Percentiles rank a stretch among this genome's conserved stretches.
These are phyloP conservation scores for Obelidium mucronatum DNA, from an alignment of 192 early-diverging fungal genomes.

Conservation along the genomic window DNA sequence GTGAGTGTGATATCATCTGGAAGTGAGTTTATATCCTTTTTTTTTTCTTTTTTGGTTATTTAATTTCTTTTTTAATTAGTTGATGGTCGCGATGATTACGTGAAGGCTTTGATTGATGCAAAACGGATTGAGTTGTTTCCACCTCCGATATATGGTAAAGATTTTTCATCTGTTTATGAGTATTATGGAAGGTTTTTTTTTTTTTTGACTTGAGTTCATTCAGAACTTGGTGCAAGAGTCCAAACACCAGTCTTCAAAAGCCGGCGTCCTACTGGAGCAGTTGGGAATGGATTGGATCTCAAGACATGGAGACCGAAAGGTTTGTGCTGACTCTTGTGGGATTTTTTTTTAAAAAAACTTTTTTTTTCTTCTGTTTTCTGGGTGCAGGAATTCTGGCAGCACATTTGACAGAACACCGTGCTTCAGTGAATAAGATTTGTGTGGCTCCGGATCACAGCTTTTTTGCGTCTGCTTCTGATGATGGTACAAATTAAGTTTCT, in stretches of 20 bases:
- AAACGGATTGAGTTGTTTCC: slow-evolving; percentile 52
- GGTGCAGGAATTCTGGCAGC: slow-evolving; percentile 64
- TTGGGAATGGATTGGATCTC: slow-evolving; percentile 43
- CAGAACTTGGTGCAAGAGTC: slow-evolving; percentile 42
- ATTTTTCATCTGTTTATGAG: no score
- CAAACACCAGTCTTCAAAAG: not conserved
- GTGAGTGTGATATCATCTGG: not conserved
- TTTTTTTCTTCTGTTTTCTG: slow-evolving; percentile 41
- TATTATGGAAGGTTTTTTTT: not conserved
- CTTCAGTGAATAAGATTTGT: slow-evolving; percentile 49
- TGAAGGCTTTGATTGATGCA: slow-evolving; percentile 47
- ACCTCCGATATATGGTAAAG: slow-evolving; percentile 48
- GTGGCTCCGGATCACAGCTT: slow-evolving; percentile 58
- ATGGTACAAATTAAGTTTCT: slow-evolving; percentile 24
- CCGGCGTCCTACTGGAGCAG: not conserved
- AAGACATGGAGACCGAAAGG: slow-evolving; percentile 79
- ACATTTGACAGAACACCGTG: slow-evolving; percentile 82
- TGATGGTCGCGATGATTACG: slow-evolving; percentile 45
- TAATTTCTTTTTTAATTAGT: not conserved
- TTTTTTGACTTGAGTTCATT: not conserved
- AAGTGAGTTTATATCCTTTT: not conserved
- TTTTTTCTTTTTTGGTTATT: not conserved
- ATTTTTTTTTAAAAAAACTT: not conserved
- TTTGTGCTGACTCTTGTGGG: not conserved
- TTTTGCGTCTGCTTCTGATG: slow-evolving; percentile 58